Evolutionary conservation across 108 stramenopile species (phyloP).

Genomic region (Ochromonas danica): DNA sequence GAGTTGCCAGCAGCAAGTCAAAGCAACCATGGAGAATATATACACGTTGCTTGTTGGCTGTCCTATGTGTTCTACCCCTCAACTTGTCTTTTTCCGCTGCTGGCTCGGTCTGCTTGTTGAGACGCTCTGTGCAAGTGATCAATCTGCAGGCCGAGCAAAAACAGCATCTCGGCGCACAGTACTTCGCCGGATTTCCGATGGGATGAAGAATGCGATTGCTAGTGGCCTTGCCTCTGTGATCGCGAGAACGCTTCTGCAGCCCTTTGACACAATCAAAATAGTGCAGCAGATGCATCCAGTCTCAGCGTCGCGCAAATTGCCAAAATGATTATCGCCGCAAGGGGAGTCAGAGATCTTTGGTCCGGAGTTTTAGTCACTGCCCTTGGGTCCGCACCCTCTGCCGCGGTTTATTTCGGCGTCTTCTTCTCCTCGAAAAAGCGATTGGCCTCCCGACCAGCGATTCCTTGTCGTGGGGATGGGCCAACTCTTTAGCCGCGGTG

Average conservation of each 20-base stretch:
- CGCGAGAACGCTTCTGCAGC: slow-evolving; percentile 76
- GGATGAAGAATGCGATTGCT: slow-evolving; percentile 77
- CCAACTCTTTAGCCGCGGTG: slow-evolving; percentile 78
- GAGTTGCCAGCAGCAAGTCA: too few relatives aligned
- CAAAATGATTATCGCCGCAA: background rate
- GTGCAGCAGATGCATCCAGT: slow-evolving; percentile 65
- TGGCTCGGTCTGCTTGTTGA: too few relatives aligned
- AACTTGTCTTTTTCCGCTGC: too few relatives aligned
- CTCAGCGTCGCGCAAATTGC: background rate
- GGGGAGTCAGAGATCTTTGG: slow-evolving; percentile 5
- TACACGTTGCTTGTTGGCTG: too few relatives aligned
- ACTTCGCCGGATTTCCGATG: slow-evolving; percentile 46
- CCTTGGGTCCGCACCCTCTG: slow-evolving; percentile 75
- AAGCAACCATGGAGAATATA: too few relatives aligned
- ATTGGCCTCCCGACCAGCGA: slow-evolving; percentile 51
- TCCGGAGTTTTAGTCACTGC: slow-evolving; percentile 66
- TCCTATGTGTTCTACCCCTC: too few relatives aligned
- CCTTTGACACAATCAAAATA: slow-evolving; percentile 90
- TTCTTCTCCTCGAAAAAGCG: slow-evolving; percentile 73
- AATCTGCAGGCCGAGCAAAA: too few relatives aligned
- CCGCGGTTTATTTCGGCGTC: slow-evolving; percentile 80
- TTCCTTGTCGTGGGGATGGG: slow-evolving; percentile 63
- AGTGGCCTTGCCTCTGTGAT: slow-evolving; percentile 79
- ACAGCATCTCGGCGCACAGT: background rate
- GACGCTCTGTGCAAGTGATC: too few relatives aligned